phyloP scores from a whole-genome alignment of 2,329 filamentous ascomycete species.

The Aureobasidium namibiae region DNA sequence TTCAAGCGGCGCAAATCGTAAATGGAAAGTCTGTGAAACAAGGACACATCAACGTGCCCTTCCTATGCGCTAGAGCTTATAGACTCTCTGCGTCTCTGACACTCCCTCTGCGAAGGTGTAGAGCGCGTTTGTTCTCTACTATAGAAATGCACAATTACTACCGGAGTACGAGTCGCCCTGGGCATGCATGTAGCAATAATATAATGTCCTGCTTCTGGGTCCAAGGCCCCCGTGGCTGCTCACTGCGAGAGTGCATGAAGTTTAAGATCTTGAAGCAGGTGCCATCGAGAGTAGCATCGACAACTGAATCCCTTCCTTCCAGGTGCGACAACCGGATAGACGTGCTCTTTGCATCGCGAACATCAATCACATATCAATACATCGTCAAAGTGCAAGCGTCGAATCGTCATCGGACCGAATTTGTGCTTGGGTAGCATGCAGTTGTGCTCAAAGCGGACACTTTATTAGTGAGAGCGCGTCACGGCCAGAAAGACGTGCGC shows the following conservation, averaged over 20 bases:
- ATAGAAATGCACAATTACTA: no score
- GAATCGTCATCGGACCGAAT: background rate
- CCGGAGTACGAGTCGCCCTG: no score
- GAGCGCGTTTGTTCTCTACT: no score
- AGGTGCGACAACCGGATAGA: background rate
- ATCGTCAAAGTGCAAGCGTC: background rate
- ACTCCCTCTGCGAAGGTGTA: no score
- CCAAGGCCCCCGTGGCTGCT: background rate
- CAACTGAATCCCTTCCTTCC: background rate
- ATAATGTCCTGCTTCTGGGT: background rate
- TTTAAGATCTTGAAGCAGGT: background rate
- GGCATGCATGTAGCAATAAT: no score
- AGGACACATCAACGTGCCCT: background rate
- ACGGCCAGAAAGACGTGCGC: background rate
- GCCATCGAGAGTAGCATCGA: background rate
- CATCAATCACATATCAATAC: background rate
- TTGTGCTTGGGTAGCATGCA: background rate
- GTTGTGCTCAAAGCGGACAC: background rate
- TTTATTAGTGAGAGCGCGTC: constrained; percentile 6
- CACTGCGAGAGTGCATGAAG: background rate
- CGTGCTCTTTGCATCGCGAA: background rate
- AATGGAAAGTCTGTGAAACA: background rate
- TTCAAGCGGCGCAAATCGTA: background rate
- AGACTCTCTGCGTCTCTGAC: no score
- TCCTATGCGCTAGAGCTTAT: no score